phyloP scores from a whole-genome alignment of 371 early-diverging fungal species.

The Chytridium lagenaria region DNA sequence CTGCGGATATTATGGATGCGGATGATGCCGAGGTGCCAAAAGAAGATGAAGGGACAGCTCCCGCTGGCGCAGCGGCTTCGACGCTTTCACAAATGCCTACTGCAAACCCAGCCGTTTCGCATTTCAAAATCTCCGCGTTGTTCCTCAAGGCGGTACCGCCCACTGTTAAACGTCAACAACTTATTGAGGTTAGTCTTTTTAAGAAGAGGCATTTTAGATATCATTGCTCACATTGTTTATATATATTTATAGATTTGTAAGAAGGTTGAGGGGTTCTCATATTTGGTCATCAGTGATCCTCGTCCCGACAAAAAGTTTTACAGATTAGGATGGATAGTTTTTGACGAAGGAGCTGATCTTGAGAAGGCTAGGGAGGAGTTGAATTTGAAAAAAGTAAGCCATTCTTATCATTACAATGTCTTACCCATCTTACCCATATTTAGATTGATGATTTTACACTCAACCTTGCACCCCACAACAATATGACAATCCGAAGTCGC shows the following conservation, averaged over 20 bases:
- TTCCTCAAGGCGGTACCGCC: slow-evolving; percentile 86
- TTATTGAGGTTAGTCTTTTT: slow-evolving; percentile 70
- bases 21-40: slow-evolving; percentile 16
- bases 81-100: no score
- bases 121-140: no score
- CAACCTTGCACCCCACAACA: slow-evolving; percentile 72
- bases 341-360: slow-evolving; percentile 81
- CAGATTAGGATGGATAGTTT: slow-evolving; percentile 93
- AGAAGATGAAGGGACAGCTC: slow-evolving; percentile 14
- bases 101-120: no score
- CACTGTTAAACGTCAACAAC: slow-evolving; percentile 70
- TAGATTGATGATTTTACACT: slow-evolving; percentile 78
- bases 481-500: slow-evolving; percentile 56
- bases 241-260: slow-evolving; percentile 63
- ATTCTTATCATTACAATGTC: not conserved
- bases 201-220: not conserved
- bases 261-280: slow-evolving; percentile 77
- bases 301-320: slow-evolving; percentile 80
- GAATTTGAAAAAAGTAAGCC: slow-evolving; percentile 56
- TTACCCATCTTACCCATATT: slow-evolving; percentile 5
- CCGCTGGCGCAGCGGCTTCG: no score
- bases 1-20: slow-evolving; percentile 51
- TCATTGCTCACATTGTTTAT: not conserved
- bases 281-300: slow-evolving; percentile 88
- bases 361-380: slow-evolving; percentile 70